Conservation (phyloP, 2,329 filamentous ascomycete species). For the Gaeumannomyces tritici region DNA sequence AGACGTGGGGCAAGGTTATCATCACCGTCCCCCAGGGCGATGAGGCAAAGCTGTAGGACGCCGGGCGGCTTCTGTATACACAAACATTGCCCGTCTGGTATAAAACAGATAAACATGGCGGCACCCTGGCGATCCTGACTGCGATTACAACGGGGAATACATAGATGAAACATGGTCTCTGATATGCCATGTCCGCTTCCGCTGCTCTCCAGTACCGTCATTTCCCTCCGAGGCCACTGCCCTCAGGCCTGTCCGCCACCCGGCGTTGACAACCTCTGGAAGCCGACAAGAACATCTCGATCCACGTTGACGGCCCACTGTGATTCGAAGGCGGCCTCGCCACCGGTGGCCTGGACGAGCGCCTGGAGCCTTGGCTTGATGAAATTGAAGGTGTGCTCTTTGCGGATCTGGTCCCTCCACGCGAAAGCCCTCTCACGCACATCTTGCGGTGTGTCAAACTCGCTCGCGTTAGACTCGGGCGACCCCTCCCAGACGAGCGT, state of each 20-base stretch:
- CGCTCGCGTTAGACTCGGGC: constrained; percentile 23
- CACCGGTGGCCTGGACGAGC: constrained; percentile 51
- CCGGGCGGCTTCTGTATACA: background rate
- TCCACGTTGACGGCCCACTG: constrained; percentile 69
- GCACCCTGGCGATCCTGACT: too few relatives aligned
- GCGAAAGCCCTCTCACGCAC: constrained; percentile 42
- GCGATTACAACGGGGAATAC: too few relatives aligned
- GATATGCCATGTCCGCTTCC: background rate
- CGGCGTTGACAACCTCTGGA: constrained; percentile 31
- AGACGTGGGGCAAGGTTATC: constrained; percentile 95
- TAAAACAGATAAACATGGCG: background rate
- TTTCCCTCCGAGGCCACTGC: background rate
- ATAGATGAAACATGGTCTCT: too few relatives aligned
- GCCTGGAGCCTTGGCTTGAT: constrained; percentile 51
- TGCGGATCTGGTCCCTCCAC: constrained; percentile 57
- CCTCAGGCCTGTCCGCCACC: background rate
- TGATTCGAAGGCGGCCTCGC: constrained; percentile 55
- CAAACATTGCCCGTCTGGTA: background rate
- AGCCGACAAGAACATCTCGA: constrained; percentile 58
- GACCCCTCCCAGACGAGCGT: constrained; percentile 35
- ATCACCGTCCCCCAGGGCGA: constrained; percentile 68
- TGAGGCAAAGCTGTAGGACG: constrained; percentile 41
- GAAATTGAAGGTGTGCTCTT: constrained; percentile 53
- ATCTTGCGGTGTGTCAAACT: constrained; percentile 49
- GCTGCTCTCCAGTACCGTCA: background rate